phyloP scores from a whole-genome alignment of 768 basidiomycete genomes.

The Candolleomyces aberdarensis region DNA sequence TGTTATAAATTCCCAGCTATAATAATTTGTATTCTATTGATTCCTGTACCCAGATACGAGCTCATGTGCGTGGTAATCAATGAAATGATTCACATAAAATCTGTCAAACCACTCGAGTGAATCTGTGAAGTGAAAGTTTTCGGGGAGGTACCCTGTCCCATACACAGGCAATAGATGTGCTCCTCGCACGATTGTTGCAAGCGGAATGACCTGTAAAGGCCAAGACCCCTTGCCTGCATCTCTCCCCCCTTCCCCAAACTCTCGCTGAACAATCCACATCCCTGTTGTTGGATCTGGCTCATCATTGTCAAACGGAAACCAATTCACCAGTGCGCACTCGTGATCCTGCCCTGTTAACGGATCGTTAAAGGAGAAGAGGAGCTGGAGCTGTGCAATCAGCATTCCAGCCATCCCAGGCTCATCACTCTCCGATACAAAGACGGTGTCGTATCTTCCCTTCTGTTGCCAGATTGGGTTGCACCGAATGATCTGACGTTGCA shows the following conservation, averaged over 20 bases:
- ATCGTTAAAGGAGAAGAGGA: conserved; percentile 10
- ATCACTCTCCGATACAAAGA: conserved; percentile 23
- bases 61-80: neutral
- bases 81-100: neutral
- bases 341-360: neutral
- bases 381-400: neutral
- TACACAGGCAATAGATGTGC: conserved; percentile 15
- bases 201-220: conserved; percentile 19
- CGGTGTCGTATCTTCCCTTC: conserved; percentile 21
- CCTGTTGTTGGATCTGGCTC: conserved; percentile 23
- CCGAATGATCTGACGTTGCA: conserved; percentile 25
- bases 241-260: conserved; percentile 1
- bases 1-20: too few relatives aligned
- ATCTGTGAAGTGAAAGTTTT: conserved; percentile 16
- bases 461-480: conserved; percentile 20
- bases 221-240: neutral
- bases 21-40: too few relatives aligned
- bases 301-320: conserved; percentile 18
- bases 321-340: conserved; percentile 27
- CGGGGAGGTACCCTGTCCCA: conserved; percentile 12
- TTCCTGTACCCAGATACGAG: neutral
- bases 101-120: neutral
- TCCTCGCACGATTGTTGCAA: neutral
- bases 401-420: conserved; percentile 19
- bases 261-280: conserved; percentile 28